phyloP scores from a whole-genome alignment of 176 grass and related monocot genomes.

The Carex littledalei region DNA sequence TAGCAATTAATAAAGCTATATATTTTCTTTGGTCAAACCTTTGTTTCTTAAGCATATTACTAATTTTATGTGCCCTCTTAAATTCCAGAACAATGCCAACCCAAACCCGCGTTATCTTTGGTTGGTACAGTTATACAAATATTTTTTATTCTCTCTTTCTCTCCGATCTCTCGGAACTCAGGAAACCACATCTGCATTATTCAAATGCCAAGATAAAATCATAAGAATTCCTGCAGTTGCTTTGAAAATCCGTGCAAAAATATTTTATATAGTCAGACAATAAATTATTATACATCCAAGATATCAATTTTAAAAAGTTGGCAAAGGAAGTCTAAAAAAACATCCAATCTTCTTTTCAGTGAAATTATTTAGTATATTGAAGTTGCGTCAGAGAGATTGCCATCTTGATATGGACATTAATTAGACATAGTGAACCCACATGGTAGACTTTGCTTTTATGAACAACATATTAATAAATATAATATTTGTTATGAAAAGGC shows the following conservation, averaged over 20 bases:
- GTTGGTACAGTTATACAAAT: conserved; percentile 24
- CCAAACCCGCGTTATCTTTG: conserved; percentile 15
- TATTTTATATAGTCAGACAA: neutral
- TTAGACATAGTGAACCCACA: neutral
- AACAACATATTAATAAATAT: neutral
- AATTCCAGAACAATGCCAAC: conserved; percentile 16
- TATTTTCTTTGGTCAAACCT: conserved; percentile 1
- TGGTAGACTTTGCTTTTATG: neutral
- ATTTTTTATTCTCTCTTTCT: neutral
- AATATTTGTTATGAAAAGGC: neutral
- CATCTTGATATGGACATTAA: neutral
- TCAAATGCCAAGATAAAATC: conserved; percentile 9
- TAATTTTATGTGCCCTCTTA: neutral
- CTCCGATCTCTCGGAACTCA: neutral
- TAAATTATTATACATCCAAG: neutral
- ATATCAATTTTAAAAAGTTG: conserved; percentile 19
- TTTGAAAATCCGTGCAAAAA: neutral
- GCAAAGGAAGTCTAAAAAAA: conserved; percentile 18
- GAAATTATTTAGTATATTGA: neutral
- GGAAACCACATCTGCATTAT: neutral
- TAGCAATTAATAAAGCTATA: conserved; percentile 4
- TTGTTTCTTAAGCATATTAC: neutral
- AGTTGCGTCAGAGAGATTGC: conserved; percentile 4
- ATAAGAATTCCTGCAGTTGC: neutral
- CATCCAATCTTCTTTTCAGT: conserved; percentile 15